phyloP scores from a whole-genome alignment of 495 filamentous ascomycete genomes.

The Penicillium cataractarum region DNA sequence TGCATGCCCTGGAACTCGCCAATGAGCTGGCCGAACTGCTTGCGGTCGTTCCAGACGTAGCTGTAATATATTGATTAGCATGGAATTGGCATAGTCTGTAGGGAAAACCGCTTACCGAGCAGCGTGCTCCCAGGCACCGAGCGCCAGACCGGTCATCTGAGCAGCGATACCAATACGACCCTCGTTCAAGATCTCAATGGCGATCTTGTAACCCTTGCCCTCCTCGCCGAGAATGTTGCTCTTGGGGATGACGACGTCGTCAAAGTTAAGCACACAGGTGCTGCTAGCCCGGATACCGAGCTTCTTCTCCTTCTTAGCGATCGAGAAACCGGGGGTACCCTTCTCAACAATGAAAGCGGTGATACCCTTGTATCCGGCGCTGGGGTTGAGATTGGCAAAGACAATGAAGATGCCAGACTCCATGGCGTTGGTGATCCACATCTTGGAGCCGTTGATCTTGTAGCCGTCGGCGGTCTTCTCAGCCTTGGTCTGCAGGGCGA shows the following conservation, averaged over 20 bases:
- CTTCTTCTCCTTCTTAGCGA: conserved; percentile 99
- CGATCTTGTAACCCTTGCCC: conserved; percentile 96
- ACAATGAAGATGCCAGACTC: conserved; percentile 97
- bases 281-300: conserved; percentile 92
- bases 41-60: conserved; percentile 95
- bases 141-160: conserved; percentile 96
- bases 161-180: conserved; percentile 97
- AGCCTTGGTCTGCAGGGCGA: conserved; percentile 89
- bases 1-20: conserved; percentile 99
- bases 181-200: conserved; percentile 95
- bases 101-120: conserved; percentile 58
- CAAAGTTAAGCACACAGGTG: conserved; percentile 96
- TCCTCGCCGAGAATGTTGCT: conserved; percentile 85
- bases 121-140: conserved; percentile 96
- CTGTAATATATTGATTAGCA: conserved; percentile 33
- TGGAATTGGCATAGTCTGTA: neutral
- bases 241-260: conserved; percentile 89
- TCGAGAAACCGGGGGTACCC: conserved; percentile 82
- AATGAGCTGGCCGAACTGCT: conserved; percentile 91
- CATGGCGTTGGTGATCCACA: conserved; percentile 99
- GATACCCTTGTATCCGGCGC: conserved; percentile 92
- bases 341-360: conserved; percentile 96
- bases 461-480: conserved; percentile 76
- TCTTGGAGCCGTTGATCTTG: conserved; percentile 88
- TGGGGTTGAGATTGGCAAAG: conserved; percentile 90